Evolutionary conservation across 2,329 filamentous ascomycete species (phyloP), one percentile per base, ranked within the genome.

Genomic region (Trichoderma sp.): DNA sequence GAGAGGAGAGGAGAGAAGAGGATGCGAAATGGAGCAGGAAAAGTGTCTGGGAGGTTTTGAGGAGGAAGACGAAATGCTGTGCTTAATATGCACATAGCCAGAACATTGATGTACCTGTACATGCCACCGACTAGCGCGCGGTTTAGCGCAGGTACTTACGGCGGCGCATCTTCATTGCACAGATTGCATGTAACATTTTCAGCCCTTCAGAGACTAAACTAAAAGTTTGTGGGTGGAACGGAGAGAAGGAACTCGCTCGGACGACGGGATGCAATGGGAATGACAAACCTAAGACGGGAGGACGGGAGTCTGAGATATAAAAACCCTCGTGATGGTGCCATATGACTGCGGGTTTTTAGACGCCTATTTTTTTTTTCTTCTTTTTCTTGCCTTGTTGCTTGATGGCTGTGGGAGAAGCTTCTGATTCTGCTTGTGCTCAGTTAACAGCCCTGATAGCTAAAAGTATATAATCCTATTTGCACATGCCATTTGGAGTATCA

Each of bases 21-120:
- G 56, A 59, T 29, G 45, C 19, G 3, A 60, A 25, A 13, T 25
- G 27, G 5, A 42, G 29, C 6, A 25, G 37, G n/a, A 37, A 35
- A 5, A 10, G 35, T 54, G 22, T 7, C 13, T 32, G 25, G 58
- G 39, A 45, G 52, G 35, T 50, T 12, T 32, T 19, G 29, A 39
- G 39, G 32, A 48, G 42, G 32, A 39, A 22, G 45, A 54, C 4
- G 27, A 54, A 13, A 25, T n/a, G 48, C 17, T 27, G 37, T 4
- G 35, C 15, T 54, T 64, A 19, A 56, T 65, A 65, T 65, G 63
- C 63, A 65, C 37, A 25, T 65, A 64, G 50, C 25, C 61, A 22
- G 42, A 48, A 48, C 42, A 22, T 29, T 39, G 9, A 64, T 3
- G 50, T 35, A 50, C 37, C 8, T 22, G 56, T 54, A 54, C 52